Percentiles rank a stretch among this genome's conserved stretches.
These are phyloP conservation scores for Candida dajiaensis DNA, from an alignment of 805 yeast genomes.

Conservation along the genomic window DNA sequence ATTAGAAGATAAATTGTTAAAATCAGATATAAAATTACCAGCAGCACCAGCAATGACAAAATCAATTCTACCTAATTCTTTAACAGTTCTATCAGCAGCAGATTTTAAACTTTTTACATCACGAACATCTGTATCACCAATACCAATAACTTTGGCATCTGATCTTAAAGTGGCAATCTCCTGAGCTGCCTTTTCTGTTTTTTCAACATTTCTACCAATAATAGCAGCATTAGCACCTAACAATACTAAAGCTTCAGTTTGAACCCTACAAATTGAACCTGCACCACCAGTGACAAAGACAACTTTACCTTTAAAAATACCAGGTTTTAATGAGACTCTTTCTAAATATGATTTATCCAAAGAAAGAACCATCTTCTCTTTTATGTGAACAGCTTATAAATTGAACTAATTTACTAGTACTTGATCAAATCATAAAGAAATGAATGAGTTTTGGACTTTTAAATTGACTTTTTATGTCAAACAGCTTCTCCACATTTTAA, in stretches of 20 bases:
- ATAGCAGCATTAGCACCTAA: conserved; percentile 87
- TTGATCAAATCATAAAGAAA: too few relatives aligned
- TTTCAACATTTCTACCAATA: conserved; percentile 67
- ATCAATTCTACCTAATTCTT: conserved; percentile 71
- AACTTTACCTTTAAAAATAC: conserved; percentile 75
- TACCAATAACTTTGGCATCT: conserved; percentile 63
- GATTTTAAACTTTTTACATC: conserved; percentile 47
- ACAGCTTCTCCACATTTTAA: not conserved
- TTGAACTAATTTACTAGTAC: too few relatives aligned
- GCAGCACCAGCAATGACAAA: conserved; percentile 94
- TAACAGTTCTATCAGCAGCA: conserved; percentile 65
- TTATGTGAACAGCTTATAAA: too few relatives aligned
- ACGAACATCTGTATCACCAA: conserved; percentile 77
- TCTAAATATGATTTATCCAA: conserved; percentile 24
- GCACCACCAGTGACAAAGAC: conserved; percentile 95
- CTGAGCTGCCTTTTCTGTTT: conserved; percentile 60
- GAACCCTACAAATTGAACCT: conserved; percentile 91
- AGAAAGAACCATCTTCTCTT: not conserved
- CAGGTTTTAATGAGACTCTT: conserved; percentile 43
- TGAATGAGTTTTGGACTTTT: too few relatives aligned
- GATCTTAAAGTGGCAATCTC: conserved; percentile 54
- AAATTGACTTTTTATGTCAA: not conserved
- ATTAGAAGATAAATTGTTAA: conserved; percentile 71
- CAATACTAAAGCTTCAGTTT: conserved; percentile 74
- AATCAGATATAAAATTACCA: conserved; percentile 82